These are phyloP conservation scores for Termitomyces sp. DNA, from an alignment of 768 basidiomycete species.

Conservation along the genomic window DNA sequence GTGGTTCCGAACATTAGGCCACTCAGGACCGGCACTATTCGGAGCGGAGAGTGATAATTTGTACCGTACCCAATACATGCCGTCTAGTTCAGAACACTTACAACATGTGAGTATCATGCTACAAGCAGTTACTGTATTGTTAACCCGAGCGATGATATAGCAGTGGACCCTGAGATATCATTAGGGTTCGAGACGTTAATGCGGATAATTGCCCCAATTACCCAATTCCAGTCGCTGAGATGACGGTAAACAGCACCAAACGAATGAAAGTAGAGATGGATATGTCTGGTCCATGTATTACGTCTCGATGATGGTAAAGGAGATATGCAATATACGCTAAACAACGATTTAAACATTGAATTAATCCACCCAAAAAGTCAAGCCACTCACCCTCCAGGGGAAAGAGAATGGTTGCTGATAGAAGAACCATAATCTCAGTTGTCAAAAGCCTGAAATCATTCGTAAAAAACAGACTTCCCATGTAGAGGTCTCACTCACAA, in stretches of 20 bases:
- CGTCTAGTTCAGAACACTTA: neutral
- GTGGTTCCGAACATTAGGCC: neutral
- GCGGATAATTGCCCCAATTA: neutral
- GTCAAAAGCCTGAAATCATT: neutral
- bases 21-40: neutral
- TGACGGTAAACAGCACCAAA: slow-evolving; percentile 1
- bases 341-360: neutral
- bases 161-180: neutral
- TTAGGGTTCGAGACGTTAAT: neutral
- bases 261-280: slow-evolving; percentile 1
- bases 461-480: neutral
- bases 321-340: neutral
- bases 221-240: slow-evolving; percentile 5
- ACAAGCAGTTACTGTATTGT: slow-evolving; percentile 4
- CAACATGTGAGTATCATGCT: slow-evolving; percentile 1
- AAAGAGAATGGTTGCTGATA: neutral
- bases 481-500: neutral
- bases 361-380: neutral
- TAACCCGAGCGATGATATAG: neutral
- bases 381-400: neutral
- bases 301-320: neutral
- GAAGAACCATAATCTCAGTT: neutral
- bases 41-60: neutral
- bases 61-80: neutral
- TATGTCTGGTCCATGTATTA: neutral